Percentiles rank a stretch among this genome's conserved stretches.
phyloP scores from a whole-genome alignment of 129 eudicot species.

The Artemisia tridentata region DNA sequence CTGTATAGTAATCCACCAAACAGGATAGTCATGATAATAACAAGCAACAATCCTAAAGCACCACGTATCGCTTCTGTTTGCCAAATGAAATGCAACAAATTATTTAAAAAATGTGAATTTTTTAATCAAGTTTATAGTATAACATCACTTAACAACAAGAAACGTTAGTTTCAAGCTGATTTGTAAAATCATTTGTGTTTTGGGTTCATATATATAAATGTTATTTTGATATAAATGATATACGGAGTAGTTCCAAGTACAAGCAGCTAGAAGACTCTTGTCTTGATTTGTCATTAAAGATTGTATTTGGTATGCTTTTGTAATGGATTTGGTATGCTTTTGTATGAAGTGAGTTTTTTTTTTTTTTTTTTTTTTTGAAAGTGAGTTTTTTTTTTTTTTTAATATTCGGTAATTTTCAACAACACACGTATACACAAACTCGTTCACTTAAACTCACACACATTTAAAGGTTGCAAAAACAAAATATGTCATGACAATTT shows the following conservation, averaged over 20 bases:
- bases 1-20: too few species aligned
- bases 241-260: conserved; percentile 27
- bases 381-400: neutral
- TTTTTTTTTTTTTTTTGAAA: neutral
- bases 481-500: too few species aligned
- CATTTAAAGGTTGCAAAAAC: too few species aligned
- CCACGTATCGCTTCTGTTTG: conserved; percentile 19
- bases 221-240: neutral
- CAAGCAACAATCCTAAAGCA: neutral
- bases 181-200: conserved; percentile 4
- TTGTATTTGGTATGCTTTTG: conserved; percentile 15
- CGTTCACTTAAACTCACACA: too few species aligned
- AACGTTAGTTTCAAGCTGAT: conserved; percentile 14
- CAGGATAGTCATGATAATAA: conserved; percentile 12
- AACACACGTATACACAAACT: too few species aligned
- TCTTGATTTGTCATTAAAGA: conserved; percentile 20
- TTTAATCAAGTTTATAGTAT: neutral
- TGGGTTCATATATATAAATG: conserved; percentile 17
- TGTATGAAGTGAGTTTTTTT: neutral
- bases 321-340: conserved; percentile 13
- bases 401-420: too few species aligned
- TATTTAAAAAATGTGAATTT: neutral
- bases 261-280: conserved; percentile 22
- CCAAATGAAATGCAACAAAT: conserved; percentile 23
- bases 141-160: conserved; percentile 18